phyloP scores from a whole-genome alignment of 225 moss, liverwort and hornwort genomes.

The Lunularia cruciata region DNA sequence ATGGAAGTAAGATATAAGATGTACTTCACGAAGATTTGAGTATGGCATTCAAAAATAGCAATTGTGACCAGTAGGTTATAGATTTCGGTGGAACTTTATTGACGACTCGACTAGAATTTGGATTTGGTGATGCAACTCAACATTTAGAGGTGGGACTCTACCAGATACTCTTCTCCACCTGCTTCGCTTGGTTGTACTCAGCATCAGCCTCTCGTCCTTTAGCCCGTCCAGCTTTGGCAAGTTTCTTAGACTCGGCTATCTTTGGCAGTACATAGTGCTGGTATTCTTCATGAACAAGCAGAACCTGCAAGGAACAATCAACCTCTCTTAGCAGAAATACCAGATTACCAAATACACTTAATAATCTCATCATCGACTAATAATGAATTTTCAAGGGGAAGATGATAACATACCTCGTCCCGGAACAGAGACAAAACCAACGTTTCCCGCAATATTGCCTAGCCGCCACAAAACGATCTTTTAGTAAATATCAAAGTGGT shows the following conservation, averaged over 20 bases:
- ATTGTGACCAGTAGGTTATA: no score
- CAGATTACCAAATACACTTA: no score
- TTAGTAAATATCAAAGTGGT: not conserved
- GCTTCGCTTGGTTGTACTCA: conserved; percentile 95
- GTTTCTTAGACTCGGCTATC: conserved; percentile 90
- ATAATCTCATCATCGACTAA: no score
- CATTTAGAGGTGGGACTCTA: conserved; percentile 12
- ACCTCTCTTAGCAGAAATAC: not conserved
- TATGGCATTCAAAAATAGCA: no score
- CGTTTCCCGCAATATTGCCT: conserved; percentile 84
- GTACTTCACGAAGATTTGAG: no score
- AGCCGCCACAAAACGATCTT: not conserved
- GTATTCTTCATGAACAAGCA: conserved; percentile 88
- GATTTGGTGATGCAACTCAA: no score
- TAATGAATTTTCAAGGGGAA: no score
- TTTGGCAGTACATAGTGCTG: conserved; percentile 91
- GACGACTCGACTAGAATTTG: no score
- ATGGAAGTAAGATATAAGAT: no score
- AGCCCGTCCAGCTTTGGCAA: conserved; percentile 84
- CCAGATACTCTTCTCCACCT: conserved; percentile 93
- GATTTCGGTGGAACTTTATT: no score
- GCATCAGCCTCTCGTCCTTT: conserved; percentile 92
- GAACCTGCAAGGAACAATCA: conserved; percentile 48
- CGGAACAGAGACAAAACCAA: conserved; percentile 81
- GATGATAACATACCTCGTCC: conserved; percentile 95